Conservation (phyloP, 2,329 filamentous ascomycete genomes). For the Exophiala bonariae region DNA sequence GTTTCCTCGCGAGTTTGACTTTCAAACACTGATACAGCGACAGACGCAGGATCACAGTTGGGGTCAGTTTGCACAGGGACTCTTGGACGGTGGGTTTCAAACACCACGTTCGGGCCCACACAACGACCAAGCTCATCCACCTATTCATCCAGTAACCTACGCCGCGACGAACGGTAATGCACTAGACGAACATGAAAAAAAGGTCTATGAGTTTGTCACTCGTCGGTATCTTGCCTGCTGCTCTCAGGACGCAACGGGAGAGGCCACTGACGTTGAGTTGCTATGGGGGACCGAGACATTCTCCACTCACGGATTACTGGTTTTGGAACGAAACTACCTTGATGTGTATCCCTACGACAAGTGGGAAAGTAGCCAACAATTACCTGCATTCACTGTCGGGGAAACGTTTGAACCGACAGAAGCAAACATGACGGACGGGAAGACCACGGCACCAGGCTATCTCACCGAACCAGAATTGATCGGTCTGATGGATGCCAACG, state of each 20-base stretch:
- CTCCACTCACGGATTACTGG: conserved; percentile 76
- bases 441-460: conserved; percentile 80
- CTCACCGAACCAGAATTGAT: conserved; percentile 95
- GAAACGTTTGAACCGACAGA: conserved; percentile 86
- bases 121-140: conserved; percentile 96
- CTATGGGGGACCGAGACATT: conserved; percentile 78
- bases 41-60: conserved; percentile 75
- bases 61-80: conserved; percentile 75
- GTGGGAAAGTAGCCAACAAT: conserved; percentile 82
- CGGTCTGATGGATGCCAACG: conserved; percentile 95
- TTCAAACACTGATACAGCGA: conserved; percentile 76
- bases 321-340: conserved; percentile 86
- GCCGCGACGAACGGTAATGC: conserved; percentile 62
- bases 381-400: conserved; percentile 76
- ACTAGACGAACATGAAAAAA: conserved; percentile 67
- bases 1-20: conserved; percentile 86
- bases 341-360: conserved; percentile 96
- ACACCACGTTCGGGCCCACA: conserved; percentile 80
- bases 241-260: conserved; percentile 86
- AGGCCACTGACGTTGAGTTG: conserved; percentile 81
- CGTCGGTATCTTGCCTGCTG: conserved; percentile 94
- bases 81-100: conserved; percentile 66
- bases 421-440: conserved; percentile 86
- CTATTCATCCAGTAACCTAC: conserved; percentile 93
- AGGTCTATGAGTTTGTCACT: conserved; percentile 88